Evolutionary conservation across 108 stramenopile species (phyloP).

Genomic region (Nitzschia inconspicua): DNA sequence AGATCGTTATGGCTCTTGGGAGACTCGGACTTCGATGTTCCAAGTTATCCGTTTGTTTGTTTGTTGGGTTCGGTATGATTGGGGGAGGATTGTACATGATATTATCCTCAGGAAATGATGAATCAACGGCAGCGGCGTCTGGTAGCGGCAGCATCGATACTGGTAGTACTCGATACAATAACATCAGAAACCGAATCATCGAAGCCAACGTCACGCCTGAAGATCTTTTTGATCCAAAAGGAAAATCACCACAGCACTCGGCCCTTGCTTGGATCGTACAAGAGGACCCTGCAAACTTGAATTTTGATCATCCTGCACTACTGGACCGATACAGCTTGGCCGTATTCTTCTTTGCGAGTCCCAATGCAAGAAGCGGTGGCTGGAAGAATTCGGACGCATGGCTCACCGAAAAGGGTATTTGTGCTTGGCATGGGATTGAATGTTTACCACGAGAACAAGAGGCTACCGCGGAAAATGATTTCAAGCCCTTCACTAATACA

Average conservation of each 20-base stretch:
- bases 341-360: conserved; percentile 13
- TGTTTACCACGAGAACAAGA: conserved; percentile 15
- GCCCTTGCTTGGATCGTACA: conserved; percentile 21
- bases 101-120: not conserved
- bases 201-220: conserved; percentile 9
- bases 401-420: conserved; percentile 35
- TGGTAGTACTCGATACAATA: not conserved
- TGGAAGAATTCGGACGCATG: conserved; percentile 21
- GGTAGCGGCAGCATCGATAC: not conserved
- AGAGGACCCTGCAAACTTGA: conserved; percentile 17
- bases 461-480: conserved; percentile 4
- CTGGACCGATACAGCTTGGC: conserved; percentile 29
- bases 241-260: conserved; percentile 3
- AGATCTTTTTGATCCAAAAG: not conserved
- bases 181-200: not conserved
- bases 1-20: too few species aligned
- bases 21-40: too few species aligned
- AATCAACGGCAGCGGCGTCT: not conserved
- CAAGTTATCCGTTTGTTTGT: not conserved
- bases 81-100: conserved; percentile 2
- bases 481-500: not conserved
- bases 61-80: not conserved
- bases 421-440: conserved; percentile 43
- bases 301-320: conserved; percentile 1
- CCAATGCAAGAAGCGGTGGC: not conserved